Evolutionary conservation across 2,329 filamentous ascomycete species (phyloP).

Genomic region (Microdochium paspali): DNA sequence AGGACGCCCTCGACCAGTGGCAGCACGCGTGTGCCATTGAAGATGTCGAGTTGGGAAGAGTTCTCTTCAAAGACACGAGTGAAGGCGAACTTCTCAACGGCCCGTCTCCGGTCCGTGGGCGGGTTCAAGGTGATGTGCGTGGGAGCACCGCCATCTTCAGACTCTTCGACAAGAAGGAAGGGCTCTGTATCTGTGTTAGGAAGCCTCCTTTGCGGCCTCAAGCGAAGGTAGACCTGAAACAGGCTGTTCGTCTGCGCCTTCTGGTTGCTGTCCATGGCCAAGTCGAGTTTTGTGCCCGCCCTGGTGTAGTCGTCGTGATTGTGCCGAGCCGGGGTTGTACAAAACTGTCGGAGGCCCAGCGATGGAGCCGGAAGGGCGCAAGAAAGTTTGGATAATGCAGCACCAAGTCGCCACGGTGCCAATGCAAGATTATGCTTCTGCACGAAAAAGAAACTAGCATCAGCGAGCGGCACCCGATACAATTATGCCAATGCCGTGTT

Average conservation of each 20-base stretch:
- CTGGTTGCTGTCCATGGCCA: constrained; percentile 7
- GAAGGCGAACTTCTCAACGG: constrained; percentile 89
- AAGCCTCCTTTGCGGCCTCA: constrained; percentile 54
- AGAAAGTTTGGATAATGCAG: too few relatives aligned
- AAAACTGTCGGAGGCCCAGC: too few relatives aligned
- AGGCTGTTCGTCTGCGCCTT: constrained; percentile 44
- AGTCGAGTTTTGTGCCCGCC: neutral
- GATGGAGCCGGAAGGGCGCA: too few relatives aligned
- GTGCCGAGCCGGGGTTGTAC: neutral
- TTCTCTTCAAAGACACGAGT: constrained; percentile 88
- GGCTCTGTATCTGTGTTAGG: constrained; percentile 44
- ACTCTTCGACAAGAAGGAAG: constrained; percentile 69
- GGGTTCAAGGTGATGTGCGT: constrained; percentile 72
- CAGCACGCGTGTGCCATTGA: constrained; percentile 68
- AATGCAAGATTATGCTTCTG: too few relatives aligned
- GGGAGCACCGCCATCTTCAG: constrained; percentile 33
- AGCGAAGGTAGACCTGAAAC: constrained; percentile 85
- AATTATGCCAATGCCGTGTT: neutral
- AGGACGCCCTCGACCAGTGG: constrained; percentile 75
- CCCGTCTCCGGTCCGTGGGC: constrained; percentile 75
- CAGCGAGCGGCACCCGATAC: neutral
- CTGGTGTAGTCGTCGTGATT: neutral
- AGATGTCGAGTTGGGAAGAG: constrained; percentile 76
- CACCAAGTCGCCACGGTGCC: too few relatives aligned
- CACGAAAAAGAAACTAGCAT: too few relatives aligned